Evolutionary conservation across 257 asterid genomes (phyloP).

Genomic region (Fraxinus anomala): DNA sequence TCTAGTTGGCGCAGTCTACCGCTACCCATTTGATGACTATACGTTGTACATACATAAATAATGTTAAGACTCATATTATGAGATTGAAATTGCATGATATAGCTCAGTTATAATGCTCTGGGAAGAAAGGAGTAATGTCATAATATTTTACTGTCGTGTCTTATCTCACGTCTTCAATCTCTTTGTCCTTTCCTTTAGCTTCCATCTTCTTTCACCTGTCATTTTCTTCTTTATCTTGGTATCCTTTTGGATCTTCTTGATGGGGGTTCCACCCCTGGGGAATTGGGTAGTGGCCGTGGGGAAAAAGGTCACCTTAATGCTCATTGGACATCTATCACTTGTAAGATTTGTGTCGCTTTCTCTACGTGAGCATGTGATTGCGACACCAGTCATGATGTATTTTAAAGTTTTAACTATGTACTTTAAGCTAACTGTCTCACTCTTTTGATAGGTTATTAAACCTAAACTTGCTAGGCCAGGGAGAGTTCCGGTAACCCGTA

Average conservation of each 20-base stretch:
- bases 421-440: constrained; percentile 30
- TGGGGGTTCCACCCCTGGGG: not conserved
- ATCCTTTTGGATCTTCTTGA: not conserved
- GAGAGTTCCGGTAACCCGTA: constrained; percentile 86
- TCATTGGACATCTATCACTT: constrained; percentile 9
- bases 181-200: not conserved
- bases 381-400: constrained; percentile 2
- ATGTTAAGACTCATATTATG: not conserved
- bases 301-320: not conserved
- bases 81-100: not conserved
- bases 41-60: not conserved
- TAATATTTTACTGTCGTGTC: constrained; percentile 15
- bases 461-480: constrained; percentile 91
- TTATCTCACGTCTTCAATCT: constrained; percentile 18
- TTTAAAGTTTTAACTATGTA: constrained; percentile 9
- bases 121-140: constrained; percentile 14
- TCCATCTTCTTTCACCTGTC: not conserved
- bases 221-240: not conserved
- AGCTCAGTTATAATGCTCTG: not conserved
- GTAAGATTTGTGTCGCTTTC: constrained; percentile 3
- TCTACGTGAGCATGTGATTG: constrained; percentile 14
- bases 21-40: not conserved
- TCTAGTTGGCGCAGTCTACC: not conserved
- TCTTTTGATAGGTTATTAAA: constrained; percentile 72
- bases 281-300: not conserved